These are phyloP conservation scores for Pezicula radicicola DNA, from an alignment of 2,329 filamentous ascomycete genomes.

Conservation along the genomic window DNA sequence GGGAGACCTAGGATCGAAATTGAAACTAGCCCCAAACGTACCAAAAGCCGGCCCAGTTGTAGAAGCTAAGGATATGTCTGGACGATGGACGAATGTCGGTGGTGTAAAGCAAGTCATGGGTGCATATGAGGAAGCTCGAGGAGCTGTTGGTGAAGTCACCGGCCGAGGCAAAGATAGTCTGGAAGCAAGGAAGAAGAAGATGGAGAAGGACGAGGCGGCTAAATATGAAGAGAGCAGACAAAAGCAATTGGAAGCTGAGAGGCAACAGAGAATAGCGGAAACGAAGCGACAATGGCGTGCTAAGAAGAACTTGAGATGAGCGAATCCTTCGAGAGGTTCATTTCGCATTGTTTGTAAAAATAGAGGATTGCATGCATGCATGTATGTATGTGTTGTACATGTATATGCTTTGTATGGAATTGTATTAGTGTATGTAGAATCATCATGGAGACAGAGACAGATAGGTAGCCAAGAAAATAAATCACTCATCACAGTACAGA, in stretches of 20 bases:
- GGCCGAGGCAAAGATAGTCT: constrained; percentile 30
- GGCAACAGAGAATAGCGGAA: constrained; percentile 3
- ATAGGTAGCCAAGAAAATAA: too few relatives aligned
- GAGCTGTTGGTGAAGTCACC: constrained; percentile 12
- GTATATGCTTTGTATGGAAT: too few relatives aligned
- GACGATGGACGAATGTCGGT: constrained; percentile 11
- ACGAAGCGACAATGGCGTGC: constrained; percentile 5
- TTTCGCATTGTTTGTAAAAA: background rate
- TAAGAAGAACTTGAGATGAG: constrained; percentile 2
- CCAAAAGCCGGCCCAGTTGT: background rate
- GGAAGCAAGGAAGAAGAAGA: constrained; percentile 14
- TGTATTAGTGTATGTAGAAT: too few relatives aligned
- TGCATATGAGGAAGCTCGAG: constrained; percentile 29
- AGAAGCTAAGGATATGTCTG: too few relatives aligned
- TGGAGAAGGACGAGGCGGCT: constrained; percentile 7
- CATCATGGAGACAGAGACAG: too few relatives aligned
- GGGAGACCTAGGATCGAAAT: background rate
- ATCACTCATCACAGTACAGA: too few relatives aligned
- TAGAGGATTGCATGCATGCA: background rate
- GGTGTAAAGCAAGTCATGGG: constrained; percentile 28
- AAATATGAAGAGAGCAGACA: constrained; percentile 18
- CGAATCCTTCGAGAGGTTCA: background rate
- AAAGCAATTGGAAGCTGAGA: constrained; percentile 11
- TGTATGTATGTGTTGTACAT: too few relatives aligned
- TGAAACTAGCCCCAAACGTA: constrained; percentile 5